Evolutionary conservation across 1,139 yeast genomes (phyloP), one percentile per base, ranked within the genome.

Genomic region (Hemisphaericaspora xylanilytica): DNA sequence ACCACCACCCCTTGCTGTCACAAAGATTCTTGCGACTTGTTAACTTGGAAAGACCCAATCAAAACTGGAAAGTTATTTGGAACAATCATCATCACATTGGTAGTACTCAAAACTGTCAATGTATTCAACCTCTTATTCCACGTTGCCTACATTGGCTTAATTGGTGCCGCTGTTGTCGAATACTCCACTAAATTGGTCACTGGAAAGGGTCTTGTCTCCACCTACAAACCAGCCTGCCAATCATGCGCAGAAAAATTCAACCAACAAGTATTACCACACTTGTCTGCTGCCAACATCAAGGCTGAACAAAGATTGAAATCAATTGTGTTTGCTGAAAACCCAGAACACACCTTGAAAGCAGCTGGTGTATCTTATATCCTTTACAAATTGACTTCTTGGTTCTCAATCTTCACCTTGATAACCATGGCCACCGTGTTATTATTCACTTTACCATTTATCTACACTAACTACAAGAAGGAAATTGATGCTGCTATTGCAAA

Each of bases 41-140:
- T 90, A 47, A 80, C 90, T 49, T 90, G 97, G 97, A 74, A 78
- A 52, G 77, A 87, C 58, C 96, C 97, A 29, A 67, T 75, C 48
- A 73, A 75, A 55, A 81, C 96, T 41, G 97, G 85, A 45, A 81
- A 82, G 55, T 79, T 84, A 31, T 79, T 89, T 51, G 95, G 85
- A 37, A 74, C 81, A 36, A 64, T 81, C 39, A 56, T 90, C 34
- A 66, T 73, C 27, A 68, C 75, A 17, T 70, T 90, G 56, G 54
- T 85, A 44, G 66, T 85, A 28, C 59, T 87, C 56, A 85, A 87
- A 62, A 78, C 74, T 46, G 80, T 87, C 53, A 81, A 86, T 61
- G 63, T 88, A 52, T 59, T 86, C 55, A 80, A 86, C 48, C 67
- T 85, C 47, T 68, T 84, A 55, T 78, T 88, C 73, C 81, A 65